A percentile compares a stretch with the other conserved stretches of the same genome.
These are phyloP conservation scores for Nematocida displodere DNA, from an alignment of 371 early-diverging fungal genomes.

Conservation along the genomic window DNA sequence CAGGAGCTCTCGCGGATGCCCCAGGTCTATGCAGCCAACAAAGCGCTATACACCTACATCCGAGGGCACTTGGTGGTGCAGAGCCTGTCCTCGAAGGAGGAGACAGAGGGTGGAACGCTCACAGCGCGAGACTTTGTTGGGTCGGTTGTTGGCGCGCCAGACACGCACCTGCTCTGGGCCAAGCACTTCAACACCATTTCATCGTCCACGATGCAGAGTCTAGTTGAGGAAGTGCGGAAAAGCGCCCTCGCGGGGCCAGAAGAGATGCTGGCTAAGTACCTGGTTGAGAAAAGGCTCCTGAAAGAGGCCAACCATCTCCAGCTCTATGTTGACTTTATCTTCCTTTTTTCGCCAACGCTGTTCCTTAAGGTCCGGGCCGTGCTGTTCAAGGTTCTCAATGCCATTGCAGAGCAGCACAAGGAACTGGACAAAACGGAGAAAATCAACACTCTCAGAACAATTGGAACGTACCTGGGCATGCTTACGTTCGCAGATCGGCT, in stretches of 20 bases:
- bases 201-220: neutral
- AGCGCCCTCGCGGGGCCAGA: neutral
- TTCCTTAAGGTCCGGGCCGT: conserved; percentile 10
- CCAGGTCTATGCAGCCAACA: conserved; percentile 49
- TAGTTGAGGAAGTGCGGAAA: conserved; percentile 1
- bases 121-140: neutral
- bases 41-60: conserved; percentile 46
- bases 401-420: neutral
- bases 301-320: conserved; percentile 40
- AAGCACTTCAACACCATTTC: conserved; percentile 40
- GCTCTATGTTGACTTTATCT: conserved; percentile 38
- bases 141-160: conserved; percentile 1
- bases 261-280: conserved; percentile 31
- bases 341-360: conserved; percentile 29
- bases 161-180: conserved; percentile 16
- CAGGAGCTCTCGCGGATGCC: conserved; percentile 50
- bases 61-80: conserved; percentile 44
- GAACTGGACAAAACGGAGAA: conserved; percentile 40
- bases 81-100: conserved; percentile 27
- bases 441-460: conserved; percentile 7
- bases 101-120: conserved; percentile 27
- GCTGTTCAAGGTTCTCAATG: conserved; percentile 16
- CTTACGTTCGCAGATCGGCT: conserved; percentile 26
- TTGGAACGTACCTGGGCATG: conserved; percentile 49
- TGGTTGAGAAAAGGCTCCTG: conserved; percentile 25